These are phyloP conservation scores for Pseudocercospora macadamiae DNA, from an alignment of 2,329 filamentous ascomycete species.

Conservation along the genomic window DNA sequence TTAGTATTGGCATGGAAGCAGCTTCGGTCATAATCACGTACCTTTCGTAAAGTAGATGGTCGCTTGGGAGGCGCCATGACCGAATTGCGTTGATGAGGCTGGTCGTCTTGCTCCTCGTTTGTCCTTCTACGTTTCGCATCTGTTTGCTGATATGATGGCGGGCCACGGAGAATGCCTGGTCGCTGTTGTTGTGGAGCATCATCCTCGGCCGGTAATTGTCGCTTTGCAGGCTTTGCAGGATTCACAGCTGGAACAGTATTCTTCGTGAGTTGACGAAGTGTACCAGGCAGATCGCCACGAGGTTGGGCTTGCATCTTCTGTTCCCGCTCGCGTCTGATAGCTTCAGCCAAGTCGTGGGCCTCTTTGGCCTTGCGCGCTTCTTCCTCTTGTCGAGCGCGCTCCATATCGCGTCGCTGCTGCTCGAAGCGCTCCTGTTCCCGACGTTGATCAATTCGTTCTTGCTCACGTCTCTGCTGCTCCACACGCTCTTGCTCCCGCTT, in stretches of 20 bases:
- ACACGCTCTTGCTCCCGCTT: conserved; percentile 43
- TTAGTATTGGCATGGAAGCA: conserved; percentile 7
- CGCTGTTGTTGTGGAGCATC: conserved; percentile 61
- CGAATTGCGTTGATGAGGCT: conserved; percentile 62
- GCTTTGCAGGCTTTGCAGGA: conserved; percentile 74
- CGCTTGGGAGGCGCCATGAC: conserved; percentile 84
- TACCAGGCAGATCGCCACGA: conserved; percentile 54
- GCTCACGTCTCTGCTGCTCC: conserved; percentile 43
- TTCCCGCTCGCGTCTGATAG: conserved; percentile 41
- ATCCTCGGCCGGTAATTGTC: conserved; percentile 68
- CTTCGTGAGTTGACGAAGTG: conserved; percentile 63
- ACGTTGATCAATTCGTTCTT: conserved; percentile 42
- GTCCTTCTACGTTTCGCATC: conserved; percentile 82
- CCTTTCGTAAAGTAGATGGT: conserved; percentile 75
- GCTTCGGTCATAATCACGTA: conserved; percentile 39
- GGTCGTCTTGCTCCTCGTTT: conserved; percentile 67
- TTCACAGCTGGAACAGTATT: conserved; percentile 65
- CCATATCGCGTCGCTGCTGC: conserved; percentile 38
- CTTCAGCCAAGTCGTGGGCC: conserved; percentile 39
- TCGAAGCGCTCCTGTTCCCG: conserved; percentile 32
- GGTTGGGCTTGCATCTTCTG: conserved; percentile 39
- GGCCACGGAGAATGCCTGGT: conserved; percentile 60
- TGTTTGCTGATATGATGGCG: conserved; percentile 58
- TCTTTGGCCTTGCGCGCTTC: conserved; percentile 35
- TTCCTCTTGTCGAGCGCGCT: conserved; percentile 36